phyloP scores from a whole-genome alignment of 73 alveolate genomes.

The Paramecium octaurelia region DNA sequence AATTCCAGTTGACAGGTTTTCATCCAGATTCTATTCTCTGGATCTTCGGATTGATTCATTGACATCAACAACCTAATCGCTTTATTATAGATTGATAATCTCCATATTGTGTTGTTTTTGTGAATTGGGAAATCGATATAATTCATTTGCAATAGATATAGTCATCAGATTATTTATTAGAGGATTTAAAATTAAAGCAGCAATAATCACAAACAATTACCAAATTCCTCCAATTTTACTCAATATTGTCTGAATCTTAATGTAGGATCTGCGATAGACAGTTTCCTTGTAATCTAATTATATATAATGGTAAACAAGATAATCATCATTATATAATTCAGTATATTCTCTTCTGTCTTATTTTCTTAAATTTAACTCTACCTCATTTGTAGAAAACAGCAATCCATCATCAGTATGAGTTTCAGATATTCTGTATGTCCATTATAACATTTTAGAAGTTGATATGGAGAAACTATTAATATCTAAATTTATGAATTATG shows the following conservation, averaged over 20 bases:
- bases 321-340: not conserved
- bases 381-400: not conserved
- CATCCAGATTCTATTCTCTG: not conserved
- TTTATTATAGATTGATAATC: not conserved
- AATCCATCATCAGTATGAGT: not conserved
- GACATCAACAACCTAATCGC: not conserved
- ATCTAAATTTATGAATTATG: not conserved
- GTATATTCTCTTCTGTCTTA: not conserved
- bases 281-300: not conserved
- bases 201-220: not conserved
- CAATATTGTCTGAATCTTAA: not conserved
- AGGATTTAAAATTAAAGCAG: not conserved
- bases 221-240: conserved; percentile 25
- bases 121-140: not conserved
- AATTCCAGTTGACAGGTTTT: not conserved
- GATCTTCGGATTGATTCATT: not conserved
- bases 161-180: not conserved
- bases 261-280: not conserved
- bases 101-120: not conserved
- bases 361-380: not conserved
- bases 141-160: not conserved
- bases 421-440: not conserved
- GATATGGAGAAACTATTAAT: not conserved
- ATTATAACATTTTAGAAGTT: not conserved
- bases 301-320: not conserved